Percentiles rank a stretch among this genome's conserved stretches.
Conservation (phyloP, 331 rosid species). For the Cydonia oblonga region DNA sequence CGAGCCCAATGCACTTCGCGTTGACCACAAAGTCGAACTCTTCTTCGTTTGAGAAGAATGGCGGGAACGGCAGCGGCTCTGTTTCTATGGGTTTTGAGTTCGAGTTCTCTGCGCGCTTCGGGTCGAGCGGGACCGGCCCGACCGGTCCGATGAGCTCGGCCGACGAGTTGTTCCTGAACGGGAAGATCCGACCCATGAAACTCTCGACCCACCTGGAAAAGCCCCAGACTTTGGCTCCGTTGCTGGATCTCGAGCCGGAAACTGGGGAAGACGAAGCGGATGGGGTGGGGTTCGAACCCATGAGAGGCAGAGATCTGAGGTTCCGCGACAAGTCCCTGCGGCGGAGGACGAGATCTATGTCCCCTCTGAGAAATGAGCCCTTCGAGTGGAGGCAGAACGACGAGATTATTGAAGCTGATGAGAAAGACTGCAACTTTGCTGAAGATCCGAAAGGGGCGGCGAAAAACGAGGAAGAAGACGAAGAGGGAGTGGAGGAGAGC, state of each 20-base stretch:
- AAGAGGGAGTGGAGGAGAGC: not conserved
- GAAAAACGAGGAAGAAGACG: conserved; percentile 26
- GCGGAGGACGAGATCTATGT: conserved; percentile 92
- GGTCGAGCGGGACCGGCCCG: conserved; percentile 21
- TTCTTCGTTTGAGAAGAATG: conserved; percentile 3
- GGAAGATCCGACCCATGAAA: conserved; percentile 95
- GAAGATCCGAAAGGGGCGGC: not conserved
- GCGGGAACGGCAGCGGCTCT: not conserved
- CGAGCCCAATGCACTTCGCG: conserved; percentile 83
- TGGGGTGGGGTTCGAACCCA: conserved; percentile 1
- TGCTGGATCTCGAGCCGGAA: conserved; percentile 68
- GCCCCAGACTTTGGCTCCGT: conserved; percentile 63
- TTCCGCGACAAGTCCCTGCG: conserved; percentile 50
- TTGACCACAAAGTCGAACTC: conserved; percentile 23
- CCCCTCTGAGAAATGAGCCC: conserved; percentile 51
- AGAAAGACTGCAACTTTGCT: not conserved
- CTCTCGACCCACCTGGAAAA: conserved; percentile 63
- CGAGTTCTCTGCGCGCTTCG: conserved; percentile 76
- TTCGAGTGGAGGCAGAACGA: conserved; percentile 47
- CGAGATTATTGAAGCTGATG: not conserved
- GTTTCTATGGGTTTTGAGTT: conserved; percentile 55
- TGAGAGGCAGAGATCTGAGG: conserved; percentile 87
- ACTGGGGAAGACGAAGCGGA: conserved; percentile 23
- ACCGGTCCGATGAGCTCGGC: conserved; percentile 87
- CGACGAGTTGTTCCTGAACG: conserved; percentile 82